Percentiles rank a stretch among this genome's conserved stretches.
Conservation (phyloP, 2,329 filamentous ascomycete genomes). For the Diaporthe citri region DNA sequence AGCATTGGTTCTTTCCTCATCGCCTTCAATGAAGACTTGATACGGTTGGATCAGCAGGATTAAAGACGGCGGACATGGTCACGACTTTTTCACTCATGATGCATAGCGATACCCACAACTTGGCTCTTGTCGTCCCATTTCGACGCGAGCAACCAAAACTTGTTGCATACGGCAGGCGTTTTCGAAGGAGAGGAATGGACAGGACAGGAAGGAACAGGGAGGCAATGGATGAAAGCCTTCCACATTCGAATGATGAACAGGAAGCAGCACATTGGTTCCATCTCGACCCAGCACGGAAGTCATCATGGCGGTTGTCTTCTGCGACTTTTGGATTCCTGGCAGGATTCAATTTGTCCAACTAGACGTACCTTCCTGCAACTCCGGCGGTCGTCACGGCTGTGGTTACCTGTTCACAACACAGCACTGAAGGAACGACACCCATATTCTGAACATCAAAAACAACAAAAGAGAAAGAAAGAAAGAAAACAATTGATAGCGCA, state of each 20-base stretch:
- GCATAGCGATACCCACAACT: slow-evolving; percentile 33
- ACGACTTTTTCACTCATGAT: slow-evolving; percentile 22
- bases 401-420: slow-evolving; percentile 6
- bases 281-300: background rate
- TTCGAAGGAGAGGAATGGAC: background rate
- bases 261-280: background rate
- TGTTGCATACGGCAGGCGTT: slow-evolving; percentile 33
- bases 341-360: background rate
- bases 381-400: background rate
- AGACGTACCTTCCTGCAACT: background rate
- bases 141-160: background rate
- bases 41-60: slow-evolving; percentile 24
- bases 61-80: slow-evolving; percentile 5
- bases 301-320: background rate
- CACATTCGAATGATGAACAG: background rate
- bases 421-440: background rate
- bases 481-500: background rate
- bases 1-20: slow-evolving; percentile 1
- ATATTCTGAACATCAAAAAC: background rate
- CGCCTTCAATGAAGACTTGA: background rate
- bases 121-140: slow-evolving; percentile 4
- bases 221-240: background rate
- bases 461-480: background rate
- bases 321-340: slow-evolving; percentile 26
- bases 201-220: background rate